Conservation (phyloP, 495 filamentous ascomycete species). For the Hyaloscypha hepaticicola region DNA sequence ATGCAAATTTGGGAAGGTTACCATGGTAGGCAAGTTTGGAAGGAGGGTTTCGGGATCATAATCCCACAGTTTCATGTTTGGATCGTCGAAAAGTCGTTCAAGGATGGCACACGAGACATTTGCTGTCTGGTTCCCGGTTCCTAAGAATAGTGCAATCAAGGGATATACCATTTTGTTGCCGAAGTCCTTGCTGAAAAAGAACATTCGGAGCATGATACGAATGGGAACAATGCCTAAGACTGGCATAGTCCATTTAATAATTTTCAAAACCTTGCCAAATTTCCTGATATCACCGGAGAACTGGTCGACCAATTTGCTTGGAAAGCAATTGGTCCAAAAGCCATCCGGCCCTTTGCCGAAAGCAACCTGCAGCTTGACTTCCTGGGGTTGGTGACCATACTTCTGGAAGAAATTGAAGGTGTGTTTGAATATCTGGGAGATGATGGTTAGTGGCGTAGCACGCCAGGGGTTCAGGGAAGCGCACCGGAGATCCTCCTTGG, state of each 20-base stretch:
- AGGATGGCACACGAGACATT: slow-evolving; percentile 74
- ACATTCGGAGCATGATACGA: slow-evolving; percentile 64
- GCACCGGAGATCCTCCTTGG: slow-evolving; percentile 66
- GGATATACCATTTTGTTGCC: slow-evolving; percentile 69
- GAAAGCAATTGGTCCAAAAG: slow-evolving; percentile 84
- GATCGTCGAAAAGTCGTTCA: slow-evolving; percentile 72
- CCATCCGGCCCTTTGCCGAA: slow-evolving; percentile 71
- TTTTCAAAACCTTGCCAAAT: slow-evolving; percentile 61
- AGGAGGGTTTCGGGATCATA: slow-evolving; percentile 68
- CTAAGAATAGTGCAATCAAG: slow-evolving; percentile 76
- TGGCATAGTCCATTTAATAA: slow-evolving; percentile 68
- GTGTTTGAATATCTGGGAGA: slow-evolving; percentile 67
- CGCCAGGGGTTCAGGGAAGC: not conserved
- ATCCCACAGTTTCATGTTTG: slow-evolving; percentile 73
- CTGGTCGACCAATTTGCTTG: slow-evolving; percentile 61
- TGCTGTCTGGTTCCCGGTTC: slow-evolving; percentile 75
- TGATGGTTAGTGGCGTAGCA: not conserved
- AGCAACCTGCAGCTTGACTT: slow-evolving; percentile 74
- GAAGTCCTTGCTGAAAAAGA: slow-evolving; percentile 73
- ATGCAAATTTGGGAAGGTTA: slow-evolving; percentile 73
- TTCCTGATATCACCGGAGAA: slow-evolving; percentile 65
- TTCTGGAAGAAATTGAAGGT: slow-evolving; percentile 74
- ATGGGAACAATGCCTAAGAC: slow-evolving; percentile 74
- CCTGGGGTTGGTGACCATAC: slow-evolving; percentile 65
- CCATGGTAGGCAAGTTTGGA: slow-evolving; percentile 75